phyloP scores from a whole-genome alignment of 2,329 filamentous ascomycete species.

The Xylaria sp. region DNA sequence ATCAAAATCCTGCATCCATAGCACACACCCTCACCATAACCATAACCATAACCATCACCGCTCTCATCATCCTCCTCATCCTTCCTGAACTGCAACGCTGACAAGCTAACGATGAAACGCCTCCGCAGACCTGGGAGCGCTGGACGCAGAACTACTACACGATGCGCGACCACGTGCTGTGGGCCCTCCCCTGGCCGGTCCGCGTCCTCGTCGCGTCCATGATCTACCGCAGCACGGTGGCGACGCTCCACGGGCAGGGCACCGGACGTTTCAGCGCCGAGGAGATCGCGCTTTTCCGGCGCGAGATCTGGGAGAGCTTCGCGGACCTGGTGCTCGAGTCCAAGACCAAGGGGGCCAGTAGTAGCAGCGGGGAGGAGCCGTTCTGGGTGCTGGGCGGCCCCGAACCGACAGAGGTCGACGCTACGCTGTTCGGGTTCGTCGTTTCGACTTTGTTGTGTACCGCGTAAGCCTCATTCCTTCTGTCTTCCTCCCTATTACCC shows the following conservation, averaged over 20 bases:
- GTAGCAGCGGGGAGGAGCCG: constrained; percentile 45
- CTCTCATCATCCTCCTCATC: neutral
- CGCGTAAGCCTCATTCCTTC: constrained; percentile 59
- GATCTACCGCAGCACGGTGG: constrained; percentile 55
- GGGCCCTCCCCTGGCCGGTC: constrained; percentile 62
- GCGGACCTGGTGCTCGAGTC: constrained; percentile 57
- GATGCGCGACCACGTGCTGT: constrained; percentile 65
- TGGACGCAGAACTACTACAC: constrained; percentile 70
- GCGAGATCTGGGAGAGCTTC: constrained; percentile 66
- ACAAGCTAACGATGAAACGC: neutral
- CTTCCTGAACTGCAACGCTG: neutral
- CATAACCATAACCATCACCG: neutral
- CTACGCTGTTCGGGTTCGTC: constrained; percentile 68
- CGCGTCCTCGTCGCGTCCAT: constrained; percentile 63
- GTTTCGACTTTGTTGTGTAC: constrained; percentile 61
- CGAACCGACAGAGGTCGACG: constrained; percentile 67
- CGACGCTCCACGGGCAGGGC: constrained; percentile 67
- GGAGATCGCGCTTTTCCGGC: constrained; percentile 59
- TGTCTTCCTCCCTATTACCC: neutral
- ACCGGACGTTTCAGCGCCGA: constrained; percentile 61
- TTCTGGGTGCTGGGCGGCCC: constrained; percentile 69
- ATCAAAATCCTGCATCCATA: neutral
- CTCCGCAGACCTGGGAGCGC: constrained; percentile 58
- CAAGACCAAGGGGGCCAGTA: constrained; percentile 13
- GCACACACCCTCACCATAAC: too few species aligned